Evolutionary conservation across 2,329 filamentous ascomycete genomes (phyloP), one percentile per base, ranked within the genome.

Genomic region (Stagonosporopsis chrysanthemi): DNA sequence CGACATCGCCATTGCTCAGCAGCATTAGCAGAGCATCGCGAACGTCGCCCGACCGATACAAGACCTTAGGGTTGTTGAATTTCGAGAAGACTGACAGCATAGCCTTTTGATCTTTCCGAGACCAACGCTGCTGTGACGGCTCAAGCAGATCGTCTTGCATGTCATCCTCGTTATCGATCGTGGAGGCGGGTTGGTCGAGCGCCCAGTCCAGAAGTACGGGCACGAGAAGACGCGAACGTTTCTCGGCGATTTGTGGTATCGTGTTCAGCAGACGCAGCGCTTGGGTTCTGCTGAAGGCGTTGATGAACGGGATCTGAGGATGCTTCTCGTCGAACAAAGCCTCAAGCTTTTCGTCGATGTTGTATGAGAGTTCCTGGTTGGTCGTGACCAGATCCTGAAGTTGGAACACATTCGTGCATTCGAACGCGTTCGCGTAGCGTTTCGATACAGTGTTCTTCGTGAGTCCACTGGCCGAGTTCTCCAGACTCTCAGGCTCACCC

Each of bases 131-230:
- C 2, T 55, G 56, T 26, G 24, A 28, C 28, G 45, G 29, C 46
- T 60, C 62, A 7, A 29, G 48, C 14, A 12, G 17, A 15, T 64
- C 62, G 2, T 50, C 58, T 2, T 62, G 47, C 1, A 65, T 62
- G 6, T 67, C 58, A n/a, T 66, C 60, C 6, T 58, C 54, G 38
- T 39, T 41, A 23, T 59, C 44, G 6, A 36, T 24, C 26, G 54
- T 53, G n/a, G 59, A n/a, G 19, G 39, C 46, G 6, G 58, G 62
- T 9, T 67, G 63, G 36, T 66, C 62, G 22, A 70, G 56, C 4
- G 87, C 87, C 91, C 94, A 97, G 17, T 87, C 85, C 6, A 99
- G 81, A 35, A 99, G 89, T 60, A 94, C 84, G 1, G 96, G 95
- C 1, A 98, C 90, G 23, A 99, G 81, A 62, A 88, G 84, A 31